phyloP scores from a whole-genome alignment of 2,329 filamentous ascomycete species.

The Piedraia hortae region DNA sequence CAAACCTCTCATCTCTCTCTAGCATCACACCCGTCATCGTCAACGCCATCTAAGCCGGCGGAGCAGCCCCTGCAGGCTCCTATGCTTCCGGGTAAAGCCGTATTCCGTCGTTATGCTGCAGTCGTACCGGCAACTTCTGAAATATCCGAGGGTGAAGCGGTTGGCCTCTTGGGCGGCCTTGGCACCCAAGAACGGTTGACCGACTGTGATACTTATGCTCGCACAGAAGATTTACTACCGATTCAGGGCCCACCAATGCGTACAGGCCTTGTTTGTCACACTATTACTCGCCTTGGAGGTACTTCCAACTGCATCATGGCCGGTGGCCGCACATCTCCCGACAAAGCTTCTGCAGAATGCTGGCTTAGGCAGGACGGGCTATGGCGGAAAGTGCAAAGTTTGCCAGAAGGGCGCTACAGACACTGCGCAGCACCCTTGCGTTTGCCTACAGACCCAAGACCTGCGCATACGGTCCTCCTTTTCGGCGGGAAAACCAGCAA shows the following conservation, averaged over 20 bases:
- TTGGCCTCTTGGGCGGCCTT: slow-evolving; percentile 19
- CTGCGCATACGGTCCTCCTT: slow-evolving; percentile 15
- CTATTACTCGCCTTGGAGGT: slow-evolving; percentile 36
- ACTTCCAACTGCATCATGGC: slow-evolving; percentile 31
- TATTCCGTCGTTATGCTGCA: slow-evolving; percentile 15
- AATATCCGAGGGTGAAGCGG: slow-evolving; percentile 7
- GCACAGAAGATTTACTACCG: slow-evolving; percentile 6
- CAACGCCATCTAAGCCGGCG: slow-evolving; percentile 5
- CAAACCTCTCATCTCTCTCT: slow-evolving; percentile 2
- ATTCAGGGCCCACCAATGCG: slow-evolving; percentile 10
- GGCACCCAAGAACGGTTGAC: slow-evolving; percentile 21
- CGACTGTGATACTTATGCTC: slow-evolving; percentile 19
- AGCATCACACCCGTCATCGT: slow-evolving; percentile 1
- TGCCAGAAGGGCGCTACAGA: slow-evolving; percentile 48
- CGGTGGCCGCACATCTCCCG: slow-evolving; percentile 56
- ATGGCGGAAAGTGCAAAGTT: slow-evolving; percentile 37
- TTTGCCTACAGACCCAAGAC: slow-evolving; percentile 8
- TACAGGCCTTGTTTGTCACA: slow-evolving; percentile 38
- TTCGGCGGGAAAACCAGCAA: slow-evolving; percentile 20
- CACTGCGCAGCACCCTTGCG: slow-evolving; percentile 33
- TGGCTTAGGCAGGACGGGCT: slow-evolving; percentile 38
- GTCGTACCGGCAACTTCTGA: slow-evolving; percentile 11
- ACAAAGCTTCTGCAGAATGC: slow-evolving; percentile 39
- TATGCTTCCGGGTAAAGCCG: slow-evolving; percentile 5
- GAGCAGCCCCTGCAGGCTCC: slow-evolving; percentile 8